Base-by-base conservation (phyloP, 805 yeast species). In the Jamesozyma lodderae region DNA sequence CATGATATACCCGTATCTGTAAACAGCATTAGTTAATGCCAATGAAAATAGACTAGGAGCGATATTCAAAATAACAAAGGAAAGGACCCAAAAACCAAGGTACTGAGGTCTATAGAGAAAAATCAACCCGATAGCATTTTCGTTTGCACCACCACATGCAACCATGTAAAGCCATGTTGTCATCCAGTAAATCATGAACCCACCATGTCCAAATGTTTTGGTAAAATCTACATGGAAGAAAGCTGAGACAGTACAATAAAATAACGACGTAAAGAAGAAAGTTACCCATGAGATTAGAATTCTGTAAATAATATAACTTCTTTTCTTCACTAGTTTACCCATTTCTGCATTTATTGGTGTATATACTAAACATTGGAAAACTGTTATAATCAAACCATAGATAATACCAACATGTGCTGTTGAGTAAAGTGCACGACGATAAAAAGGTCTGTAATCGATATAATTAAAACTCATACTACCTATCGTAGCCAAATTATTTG, bases 151-250 rank as follows among this genome's bases (percentile, higher is more conserved):
- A 41, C 94, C 94, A 25, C 81, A 80, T 1, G 88, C 84, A 44
- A 76, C 62, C 84, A 83, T 77, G 6, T 84, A 72, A 35, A 83
- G 47, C 55, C 64, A 83, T 6, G 77, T 68, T 24, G 76, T 47
- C 73, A 79, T 69, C 94, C 94, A 84, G 44, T 72, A 73, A 1
- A 82, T 77, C 28, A 83, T 69, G 57, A 82, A 82, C 0, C 94
- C 94, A 7, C 77, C 73, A 22, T 59, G 66, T 1, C 85, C 87
- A 62, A 75, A 81, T 0, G 83, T 61, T 2, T 38, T 50, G 11
- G 73, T 68, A 53, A 79, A 72, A 48, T 75, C 72, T 22, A 80
- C 68, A 50, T 80, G 85, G 65, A 76, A 78, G 1, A 83, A 84
- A 14, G 80, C 72, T 27, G 83, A 70, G 4, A 83, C 75, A 24